These are phyloP conservation scores for Catunica adiposa DNA, from an alignment of 2,329 filamentous ascomycete species.

Conservation along the genomic window DNA sequence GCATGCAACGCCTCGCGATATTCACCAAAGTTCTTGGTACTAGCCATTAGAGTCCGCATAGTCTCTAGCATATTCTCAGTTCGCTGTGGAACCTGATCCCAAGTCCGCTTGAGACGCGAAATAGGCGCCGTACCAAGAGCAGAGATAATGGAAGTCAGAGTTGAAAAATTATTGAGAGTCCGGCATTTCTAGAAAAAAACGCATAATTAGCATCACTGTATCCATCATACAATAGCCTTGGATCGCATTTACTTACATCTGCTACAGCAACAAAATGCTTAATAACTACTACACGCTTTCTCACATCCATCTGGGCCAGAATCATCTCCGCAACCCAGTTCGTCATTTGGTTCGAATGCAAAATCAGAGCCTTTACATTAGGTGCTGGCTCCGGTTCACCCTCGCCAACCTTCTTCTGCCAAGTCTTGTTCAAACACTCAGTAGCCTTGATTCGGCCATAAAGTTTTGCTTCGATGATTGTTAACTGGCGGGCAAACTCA, in stretches of 20 bases:
- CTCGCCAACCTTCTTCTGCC: slow-evolving; percentile 85
- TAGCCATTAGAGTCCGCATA: slow-evolving; percentile 90
- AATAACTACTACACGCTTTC: slow-evolving; percentile 90
- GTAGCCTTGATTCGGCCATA: slow-evolving; percentile 94
- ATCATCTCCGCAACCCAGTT: slow-evolving; percentile 99
- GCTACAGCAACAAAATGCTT: slow-evolving; percentile 96
- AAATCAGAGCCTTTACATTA: slow-evolving; percentile 89
- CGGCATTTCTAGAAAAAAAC: slow-evolving; percentile 62
- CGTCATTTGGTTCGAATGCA: slow-evolving; percentile 96
- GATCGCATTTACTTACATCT: slow-evolving; percentile 48
- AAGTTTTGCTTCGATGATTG: slow-evolving; percentile 85
- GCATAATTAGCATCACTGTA: slow-evolving; percentile 17
- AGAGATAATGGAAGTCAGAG: slow-evolving; percentile 92
- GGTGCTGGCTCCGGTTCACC: slow-evolving; percentile 72
- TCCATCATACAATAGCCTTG: neutral
- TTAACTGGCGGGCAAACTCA: slow-evolving; percentile 94
- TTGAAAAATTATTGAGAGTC: slow-evolving; percentile 86
- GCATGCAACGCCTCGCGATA: slow-evolving; percentile 86
- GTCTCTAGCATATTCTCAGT: slow-evolving; percentile 66
- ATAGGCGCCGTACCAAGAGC: slow-evolving; percentile 89
- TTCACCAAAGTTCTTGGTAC: slow-evolving; percentile 94
- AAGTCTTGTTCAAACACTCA: slow-evolving; percentile 95
- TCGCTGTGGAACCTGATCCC: slow-evolving; percentile 80
- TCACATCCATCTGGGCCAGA: slow-evolving; percentile 80
- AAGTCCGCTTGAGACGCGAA: slow-evolving; percentile 80